These are phyloP conservation scores for Panicum hallii DNA, from an alignment of 202 grass and related monocot genomes.

Conservation along the genomic window DNA sequence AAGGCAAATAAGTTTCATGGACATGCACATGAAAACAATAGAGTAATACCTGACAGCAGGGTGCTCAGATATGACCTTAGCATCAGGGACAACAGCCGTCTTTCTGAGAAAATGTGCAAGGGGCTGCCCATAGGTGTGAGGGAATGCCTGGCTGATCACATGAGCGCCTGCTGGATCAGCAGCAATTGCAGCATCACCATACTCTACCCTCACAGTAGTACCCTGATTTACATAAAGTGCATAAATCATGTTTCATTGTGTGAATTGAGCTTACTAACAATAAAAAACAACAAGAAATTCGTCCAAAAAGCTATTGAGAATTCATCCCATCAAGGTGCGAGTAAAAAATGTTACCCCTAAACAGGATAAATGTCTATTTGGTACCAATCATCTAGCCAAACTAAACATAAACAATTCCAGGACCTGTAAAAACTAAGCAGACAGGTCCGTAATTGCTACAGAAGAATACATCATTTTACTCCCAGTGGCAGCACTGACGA, in stretches of 20 bases:
- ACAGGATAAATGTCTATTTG: not conserved
- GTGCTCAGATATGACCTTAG: constrained; percentile 83
- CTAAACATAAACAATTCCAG: not conserved
- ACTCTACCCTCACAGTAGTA: constrained; percentile 92
- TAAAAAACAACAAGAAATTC: not conserved
- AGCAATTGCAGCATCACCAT: constrained; percentile 80
- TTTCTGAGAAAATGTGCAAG: constrained; percentile 91
- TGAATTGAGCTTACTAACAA: constrained; percentile 3
- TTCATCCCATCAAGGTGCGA: not conserved
- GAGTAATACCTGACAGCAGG: constrained; percentile 65
- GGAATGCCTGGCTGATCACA: constrained; percentile 86
- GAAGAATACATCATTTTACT: constrained; percentile 19
- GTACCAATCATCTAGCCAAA: constrained; percentile 32
- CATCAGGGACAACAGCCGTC: constrained; percentile 76
- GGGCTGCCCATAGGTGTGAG: constrained; percentile 84
- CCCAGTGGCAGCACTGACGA: constrained; percentile 32
- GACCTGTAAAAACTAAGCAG: constrained; percentile 2
- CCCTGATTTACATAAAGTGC: constrained; percentile 60
- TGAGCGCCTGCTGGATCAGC: constrained; percentile 82
- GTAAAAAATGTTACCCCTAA: not conserved
- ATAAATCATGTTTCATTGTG: not conserved
- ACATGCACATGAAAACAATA: not conserved
- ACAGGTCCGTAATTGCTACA: constrained; percentile 11
- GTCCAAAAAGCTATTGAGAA: constrained; percentile 2
- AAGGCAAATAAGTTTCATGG: not conserved